Percentiles rank a stretch among this genome's conserved stretches.
phyloP scores from a whole-genome alignment of 2,329 filamentous ascomycete species.

The Xylariaceae sp. region DNA sequence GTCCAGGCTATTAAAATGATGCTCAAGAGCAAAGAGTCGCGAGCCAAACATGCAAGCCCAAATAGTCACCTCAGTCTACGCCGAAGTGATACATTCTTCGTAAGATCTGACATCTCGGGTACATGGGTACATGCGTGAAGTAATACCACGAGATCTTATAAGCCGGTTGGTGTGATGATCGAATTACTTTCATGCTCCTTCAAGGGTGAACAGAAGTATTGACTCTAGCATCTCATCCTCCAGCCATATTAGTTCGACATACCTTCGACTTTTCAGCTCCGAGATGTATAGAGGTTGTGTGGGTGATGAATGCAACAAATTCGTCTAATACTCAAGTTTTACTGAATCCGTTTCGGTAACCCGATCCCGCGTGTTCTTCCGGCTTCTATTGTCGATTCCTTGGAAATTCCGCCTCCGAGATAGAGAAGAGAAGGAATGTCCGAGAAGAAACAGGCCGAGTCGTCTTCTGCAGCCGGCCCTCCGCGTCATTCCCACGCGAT shows the following conservation, averaged over 20 bases:
- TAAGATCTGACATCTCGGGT: conserved; percentile 6
- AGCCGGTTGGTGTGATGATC: conserved; percentile 7
- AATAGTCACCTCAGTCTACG: background rate
- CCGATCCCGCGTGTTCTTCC: no score
- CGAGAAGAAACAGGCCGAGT: conserved; percentile 46
- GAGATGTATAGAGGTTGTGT: conserved; percentile 9
- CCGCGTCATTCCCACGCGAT: conserved; percentile 42
- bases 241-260: conserved; percentile 8
- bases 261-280: conserved; percentile 1
- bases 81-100: conserved; percentile 1
- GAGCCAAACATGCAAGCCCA: conserved; percentile 2
- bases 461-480: conserved; percentile 35
- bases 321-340: conserved; percentile 4
- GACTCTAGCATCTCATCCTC: background rate
- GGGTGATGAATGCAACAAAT: conserved; percentile 1
- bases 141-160: conserved; percentile 16
- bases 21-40: background rate
- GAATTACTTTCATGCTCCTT: conserved; percentile 9
- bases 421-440: conserved; percentile 35
- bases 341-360: background rate
- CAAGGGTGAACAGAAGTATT: conserved; percentile 4
- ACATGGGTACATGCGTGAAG: conserved; percentile 6
- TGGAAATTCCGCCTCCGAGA: conserved; percentile 7
- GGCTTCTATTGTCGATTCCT: background rate
- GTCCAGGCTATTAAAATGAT: conserved; percentile 4